phyloP scores from a whole-genome alignment of 1,139 yeast genomes.

The Suhomyces chickasaworum region DNA sequence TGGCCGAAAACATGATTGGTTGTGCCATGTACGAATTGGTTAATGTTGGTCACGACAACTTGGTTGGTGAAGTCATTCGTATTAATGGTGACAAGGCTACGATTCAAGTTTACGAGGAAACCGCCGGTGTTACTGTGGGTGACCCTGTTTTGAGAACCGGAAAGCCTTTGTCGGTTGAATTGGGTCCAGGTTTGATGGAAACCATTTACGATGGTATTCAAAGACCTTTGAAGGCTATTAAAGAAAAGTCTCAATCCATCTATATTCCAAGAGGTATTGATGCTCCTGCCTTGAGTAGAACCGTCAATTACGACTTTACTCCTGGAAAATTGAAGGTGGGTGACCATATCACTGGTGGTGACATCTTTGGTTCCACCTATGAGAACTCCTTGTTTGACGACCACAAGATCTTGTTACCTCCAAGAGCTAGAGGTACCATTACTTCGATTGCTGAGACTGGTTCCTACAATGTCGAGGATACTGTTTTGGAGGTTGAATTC shows the following conservation, averaged over 20 bases:
- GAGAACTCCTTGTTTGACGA: constrained; percentile 91
- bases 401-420: constrained; percentile 93
- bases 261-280: constrained; percentile 99
- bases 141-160: constrained; percentile 98
- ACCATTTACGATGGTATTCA: constrained; percentile 99
- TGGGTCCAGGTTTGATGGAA: constrained; percentile 99
- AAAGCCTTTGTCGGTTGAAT: constrained; percentile 94
- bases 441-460: constrained; percentile 88
- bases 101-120: constrained; percentile 97
- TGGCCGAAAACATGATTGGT: constrained; percentile 98
- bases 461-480: constrained; percentile 85
- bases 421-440: constrained; percentile 97
- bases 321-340: constrained; percentile 84
- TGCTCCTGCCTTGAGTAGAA: constrained; percentile 89
- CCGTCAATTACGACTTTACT: constrained; percentile 78
- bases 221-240: constrained; percentile 93
- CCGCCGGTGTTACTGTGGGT: constrained; percentile 98
- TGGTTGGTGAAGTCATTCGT: constrained; percentile 98
- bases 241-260: constrained; percentile 82
- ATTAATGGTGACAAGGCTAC: constrained; percentile 96
- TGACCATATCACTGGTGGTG: constrained; percentile 98
- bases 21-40: constrained; percentile 99
- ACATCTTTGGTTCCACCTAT: constrained; percentile 88
- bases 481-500: constrained; percentile 89
- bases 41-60: constrained; percentile 93